A percentile compares a stretch with the other conserved stretches of the same genome.
These are phyloP conservation scores for Cinnamomum micranthum DNA, from an alignment of 164 flowering plant genomes.

Conservation along the genomic window DNA sequence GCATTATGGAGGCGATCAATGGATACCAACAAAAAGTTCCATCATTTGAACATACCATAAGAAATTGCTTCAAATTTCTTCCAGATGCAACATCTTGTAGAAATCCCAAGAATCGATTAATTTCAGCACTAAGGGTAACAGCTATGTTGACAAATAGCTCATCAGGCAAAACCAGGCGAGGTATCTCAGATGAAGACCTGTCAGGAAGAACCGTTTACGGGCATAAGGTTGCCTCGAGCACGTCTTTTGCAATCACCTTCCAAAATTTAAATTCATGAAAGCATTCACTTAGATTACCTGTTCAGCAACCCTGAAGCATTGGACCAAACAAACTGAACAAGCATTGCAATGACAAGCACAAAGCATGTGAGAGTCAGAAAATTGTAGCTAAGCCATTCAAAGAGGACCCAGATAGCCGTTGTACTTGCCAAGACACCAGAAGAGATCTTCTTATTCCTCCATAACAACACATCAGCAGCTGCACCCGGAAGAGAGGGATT, in stretches of 20 bases:
- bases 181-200: constrained; percentile 66
- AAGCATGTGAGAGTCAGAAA: constrained; percentile 50
- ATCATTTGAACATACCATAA: constrained; percentile 39
- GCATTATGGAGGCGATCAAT: no score
- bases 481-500: constrained; percentile 12
- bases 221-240: not conserved
- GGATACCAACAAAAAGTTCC: no score
- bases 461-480: constrained; percentile 94
- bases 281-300: constrained; percentile 35
- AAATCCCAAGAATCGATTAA: constrained; percentile 57
- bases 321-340: constrained; percentile 71
- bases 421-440: constrained; percentile 69
- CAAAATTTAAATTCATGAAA: not conserved
- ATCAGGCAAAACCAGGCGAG: constrained; percentile 55
- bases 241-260: not conserved
- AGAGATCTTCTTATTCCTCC: constrained; percentile 98
- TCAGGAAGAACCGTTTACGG: not conserved
- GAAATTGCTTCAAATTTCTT: constrained; percentile 75
- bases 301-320: constrained; percentile 66
- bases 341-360: constrained; percentile 54
- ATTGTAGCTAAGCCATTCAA: constrained; percentile 92
- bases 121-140: constrained; percentile 41
- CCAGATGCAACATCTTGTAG: constrained; percentile 78
- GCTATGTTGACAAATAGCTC: constrained; percentile 67
- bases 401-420: constrained; percentile 71